A percentile compares a stretch with the other conserved stretches of the same genome.
phyloP scores from a whole-genome alignment of 2,329 filamentous ascomycete species.

The Cladophialophora exuberans region DNA sequence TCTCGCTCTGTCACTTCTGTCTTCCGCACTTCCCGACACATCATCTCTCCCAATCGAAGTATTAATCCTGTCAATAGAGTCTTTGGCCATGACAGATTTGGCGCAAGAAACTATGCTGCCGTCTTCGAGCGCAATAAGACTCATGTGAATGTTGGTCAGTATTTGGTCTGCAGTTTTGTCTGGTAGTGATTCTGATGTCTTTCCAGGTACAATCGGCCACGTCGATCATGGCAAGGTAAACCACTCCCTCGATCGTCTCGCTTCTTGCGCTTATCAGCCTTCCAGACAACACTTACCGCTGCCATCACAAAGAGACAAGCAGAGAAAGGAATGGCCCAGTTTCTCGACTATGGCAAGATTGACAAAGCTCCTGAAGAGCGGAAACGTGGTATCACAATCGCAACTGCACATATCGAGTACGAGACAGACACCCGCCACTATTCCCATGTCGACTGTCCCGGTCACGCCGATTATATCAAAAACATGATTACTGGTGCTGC shows the following conservation, averaged over 20 bases:
- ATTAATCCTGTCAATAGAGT: slow-evolving; percentile 74
- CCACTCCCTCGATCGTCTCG: background rate
- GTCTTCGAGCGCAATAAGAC: slow-evolving; percentile 89
- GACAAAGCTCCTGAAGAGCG: slow-evolving; percentile 99
- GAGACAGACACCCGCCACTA: slow-evolving; percentile 92
- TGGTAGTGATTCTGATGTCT: background rate
- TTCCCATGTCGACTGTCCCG: slow-evolving; percentile 99
- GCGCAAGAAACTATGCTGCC: slow-evolving; percentile 60
- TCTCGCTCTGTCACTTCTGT: slow-evolving; percentile 78
- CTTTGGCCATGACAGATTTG: slow-evolving; percentile 49
- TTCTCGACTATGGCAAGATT: slow-evolving; percentile 96
- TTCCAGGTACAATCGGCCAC: slow-evolving; percentile 88
- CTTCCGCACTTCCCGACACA: slow-evolving; percentile 77
- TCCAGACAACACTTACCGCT: slow-evolving; percentile 92
- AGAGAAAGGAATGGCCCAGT: slow-evolving; percentile 89
- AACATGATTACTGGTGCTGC: slow-evolving; percentile 99
- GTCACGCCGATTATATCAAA: slow-evolving; percentile 99
- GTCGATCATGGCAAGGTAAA: slow-evolving; percentile 98
- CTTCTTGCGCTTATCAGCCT: slow-evolving; percentile 27
- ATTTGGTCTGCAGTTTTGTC: background rate
- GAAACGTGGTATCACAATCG: slow-evolving; percentile 99
- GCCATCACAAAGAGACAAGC: slow-evolving; percentile 98
- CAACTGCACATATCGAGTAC: slow-evolving; percentile 98
- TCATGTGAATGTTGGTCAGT: slow-evolving; percentile 93
- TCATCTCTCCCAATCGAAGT: slow-evolving; percentile 69